A percentile compares a stretch with the other conserved stretches of the same genome.
phyloP scores from a whole-genome alignment of 345 rosid genomes.

The Pseudoturritis turrita region DNA sequence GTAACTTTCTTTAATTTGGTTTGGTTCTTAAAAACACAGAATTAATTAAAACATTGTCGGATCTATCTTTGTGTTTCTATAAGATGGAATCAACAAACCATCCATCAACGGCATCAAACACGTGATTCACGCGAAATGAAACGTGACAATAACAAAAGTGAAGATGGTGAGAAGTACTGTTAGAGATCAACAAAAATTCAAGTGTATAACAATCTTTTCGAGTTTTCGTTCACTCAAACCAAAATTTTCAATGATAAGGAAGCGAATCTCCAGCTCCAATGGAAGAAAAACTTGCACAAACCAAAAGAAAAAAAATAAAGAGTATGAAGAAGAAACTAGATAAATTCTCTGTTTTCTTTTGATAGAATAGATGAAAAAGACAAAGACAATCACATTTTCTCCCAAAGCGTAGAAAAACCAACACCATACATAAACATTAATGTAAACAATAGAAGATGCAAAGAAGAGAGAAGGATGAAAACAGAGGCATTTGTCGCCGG shows the following conservation, averaged over 20 bases:
- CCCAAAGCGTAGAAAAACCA: conserved; percentile 31
- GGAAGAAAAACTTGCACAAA: conserved; percentile 33
- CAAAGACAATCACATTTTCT: conserved; percentile 20
- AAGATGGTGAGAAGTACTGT: background rate
- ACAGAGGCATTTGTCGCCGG: conserved; percentile 17
- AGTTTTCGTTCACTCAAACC: conserved; percentile 25
- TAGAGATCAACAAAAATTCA: conserved; percentile 11
- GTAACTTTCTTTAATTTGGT: background rate
- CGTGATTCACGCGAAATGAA: conserved; percentile 24
- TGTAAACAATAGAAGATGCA: conserved; percentile 10
- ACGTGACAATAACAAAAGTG: conserved; percentile 26
- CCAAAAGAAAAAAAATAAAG: background rate
- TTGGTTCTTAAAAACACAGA: no score
- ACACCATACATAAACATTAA: background rate
- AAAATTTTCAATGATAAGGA: background rate
- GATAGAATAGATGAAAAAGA: background rate
- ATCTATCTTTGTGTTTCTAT: no score
- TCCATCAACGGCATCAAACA: no score
- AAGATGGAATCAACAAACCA: no score
- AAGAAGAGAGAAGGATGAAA: conserved; percentile 6
- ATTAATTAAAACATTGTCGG: no score
- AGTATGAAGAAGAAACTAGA: conserved; percentile 24
- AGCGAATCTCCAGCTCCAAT: conserved; percentile 31
- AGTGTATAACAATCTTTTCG: conserved; percentile 5
- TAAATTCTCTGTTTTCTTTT: background rate